Percentiles rank a stretch among this genome's conserved stretches.
These are phyloP conservation scores for Cucumis cinereus DNA, from an alignment of 306 rosid species.

Conservation along the genomic window DNA sequence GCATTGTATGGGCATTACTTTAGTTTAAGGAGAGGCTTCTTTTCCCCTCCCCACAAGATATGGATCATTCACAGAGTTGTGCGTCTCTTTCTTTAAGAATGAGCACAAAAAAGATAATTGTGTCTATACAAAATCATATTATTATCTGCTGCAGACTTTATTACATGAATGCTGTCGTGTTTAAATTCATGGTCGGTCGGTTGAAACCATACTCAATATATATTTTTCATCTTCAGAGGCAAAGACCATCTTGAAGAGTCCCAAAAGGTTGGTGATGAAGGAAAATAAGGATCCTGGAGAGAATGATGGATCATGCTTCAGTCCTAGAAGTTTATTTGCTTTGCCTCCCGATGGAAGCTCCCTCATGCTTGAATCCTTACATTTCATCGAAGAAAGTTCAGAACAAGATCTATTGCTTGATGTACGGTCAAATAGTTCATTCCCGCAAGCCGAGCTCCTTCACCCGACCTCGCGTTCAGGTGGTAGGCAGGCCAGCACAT, in stretches of 20 bases:
- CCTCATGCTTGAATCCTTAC: slow-evolving; percentile 47
- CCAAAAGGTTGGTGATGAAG: slow-evolving; percentile 53
- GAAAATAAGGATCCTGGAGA: slow-evolving; percentile 56
- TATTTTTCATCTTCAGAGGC: slow-evolving; percentile 36
- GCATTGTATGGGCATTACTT: neutral
- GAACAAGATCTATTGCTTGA: slow-evolving; percentile 79
- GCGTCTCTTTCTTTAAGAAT: neutral
- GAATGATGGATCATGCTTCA: slow-evolving; percentile 50
- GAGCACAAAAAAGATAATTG: neutral
- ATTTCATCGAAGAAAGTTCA: slow-evolving; percentile 52
- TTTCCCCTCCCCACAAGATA: neutral
- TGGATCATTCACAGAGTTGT: neutral
- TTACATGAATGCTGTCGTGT: neutral
- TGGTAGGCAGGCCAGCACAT: slow-evolving; percentile 66
- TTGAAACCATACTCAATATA: neutral
- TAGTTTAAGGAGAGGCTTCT: neutral
- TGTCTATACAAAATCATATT: neutral
- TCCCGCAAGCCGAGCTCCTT: slow-evolving; percentile 86
- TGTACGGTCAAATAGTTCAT: slow-evolving; percentile 70
- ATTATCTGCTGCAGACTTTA: neutral
- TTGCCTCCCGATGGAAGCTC: slow-evolving; percentile 74
- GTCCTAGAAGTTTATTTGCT: slow-evolving; percentile 81
- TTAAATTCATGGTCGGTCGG: neutral
- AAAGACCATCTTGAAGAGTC: slow-evolving; percentile 71
- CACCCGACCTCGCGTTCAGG: slow-evolving; percentile 40